Conservation (phyloP, 176 grass and related monocot species). For the Carex kokanica region DNA sequence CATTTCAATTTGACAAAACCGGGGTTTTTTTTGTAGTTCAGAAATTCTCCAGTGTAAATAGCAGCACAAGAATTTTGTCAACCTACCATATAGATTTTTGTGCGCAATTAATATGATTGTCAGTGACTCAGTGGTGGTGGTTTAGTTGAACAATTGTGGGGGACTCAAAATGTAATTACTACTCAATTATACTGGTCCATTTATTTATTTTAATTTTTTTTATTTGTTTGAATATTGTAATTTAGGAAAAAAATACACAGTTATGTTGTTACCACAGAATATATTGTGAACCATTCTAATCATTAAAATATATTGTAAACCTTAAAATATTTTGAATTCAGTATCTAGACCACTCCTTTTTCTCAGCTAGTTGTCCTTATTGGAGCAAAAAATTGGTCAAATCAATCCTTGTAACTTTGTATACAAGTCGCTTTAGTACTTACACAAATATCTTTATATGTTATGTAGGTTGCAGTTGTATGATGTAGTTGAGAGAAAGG, state of each 20-base stretch:
- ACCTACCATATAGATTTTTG: not conserved
- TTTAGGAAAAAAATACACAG: not conserved
- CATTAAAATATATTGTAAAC: not conserved
- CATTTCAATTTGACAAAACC: not conserved
- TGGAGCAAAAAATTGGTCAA: not conserved
- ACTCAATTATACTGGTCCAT: not conserved
- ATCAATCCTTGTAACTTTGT: constrained; percentile 8
- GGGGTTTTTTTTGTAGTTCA: not conserved
- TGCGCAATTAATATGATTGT: not conserved
- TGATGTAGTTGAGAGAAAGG: constrained; percentile 82
- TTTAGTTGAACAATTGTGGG: not conserved
- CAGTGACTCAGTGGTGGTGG: not conserved
- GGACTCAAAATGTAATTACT: not conserved
- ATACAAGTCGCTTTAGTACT: not conserved
- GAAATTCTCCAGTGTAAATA: not conserved
- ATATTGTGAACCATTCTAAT: not conserved
- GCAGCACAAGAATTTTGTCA: not conserved
- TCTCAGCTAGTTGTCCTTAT: not conserved
- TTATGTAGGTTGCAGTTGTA: constrained; percentile 74
- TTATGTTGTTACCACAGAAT: not conserved
- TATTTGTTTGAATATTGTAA: not conserved
- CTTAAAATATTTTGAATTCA: not conserved
- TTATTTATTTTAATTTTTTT: not conserved
- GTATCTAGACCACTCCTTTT: not conserved
- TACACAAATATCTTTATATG: not conserved